A percentile compares a stretch with the other conserved stretches of the same genome.
phyloP scores from a whole-genome alignment of 768 basidiomycete genomes.

The Pleurotus giganteus region DNA sequence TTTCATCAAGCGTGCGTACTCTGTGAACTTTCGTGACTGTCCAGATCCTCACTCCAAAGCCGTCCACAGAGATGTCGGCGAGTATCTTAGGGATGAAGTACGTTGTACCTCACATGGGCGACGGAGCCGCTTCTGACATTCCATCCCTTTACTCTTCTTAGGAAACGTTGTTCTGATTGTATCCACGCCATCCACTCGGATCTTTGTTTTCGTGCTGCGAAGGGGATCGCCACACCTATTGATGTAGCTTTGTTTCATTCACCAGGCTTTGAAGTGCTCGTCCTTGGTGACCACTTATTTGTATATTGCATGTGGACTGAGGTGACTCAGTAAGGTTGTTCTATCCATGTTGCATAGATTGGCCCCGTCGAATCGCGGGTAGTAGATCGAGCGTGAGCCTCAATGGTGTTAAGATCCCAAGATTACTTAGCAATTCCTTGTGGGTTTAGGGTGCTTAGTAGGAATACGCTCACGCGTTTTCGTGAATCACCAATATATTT shows the following conservation, averaged over 20 bases:
- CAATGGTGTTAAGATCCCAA: no score
- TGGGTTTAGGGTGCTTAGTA: no score
- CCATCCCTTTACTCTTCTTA: conserved; percentile 25
- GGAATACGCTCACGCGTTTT: no score
- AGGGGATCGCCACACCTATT: background rate
- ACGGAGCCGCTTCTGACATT: background rate
- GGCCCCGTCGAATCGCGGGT: no score
- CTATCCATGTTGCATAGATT: no score
- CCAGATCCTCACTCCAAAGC: conserved; percentile 9
- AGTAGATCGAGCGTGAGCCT: no score
- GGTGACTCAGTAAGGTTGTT: background rate
- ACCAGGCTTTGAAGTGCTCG: conserved; percentile 46
- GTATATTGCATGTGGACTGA: background rate
- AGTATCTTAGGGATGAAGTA: conserved; percentile 97
- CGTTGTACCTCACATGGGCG: conserved; percentile 15
- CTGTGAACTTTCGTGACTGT: conserved; percentile 7
- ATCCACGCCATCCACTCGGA: conserved; percentile 2
- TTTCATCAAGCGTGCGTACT: conserved; percentile 91
- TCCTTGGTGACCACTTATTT: conserved; percentile 24
- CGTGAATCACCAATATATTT: no score
- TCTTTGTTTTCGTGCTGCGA: conserved; percentile 6
- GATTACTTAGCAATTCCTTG: no score
- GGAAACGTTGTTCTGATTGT: conserved; percentile 75
- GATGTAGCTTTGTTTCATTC: conserved; percentile 16
- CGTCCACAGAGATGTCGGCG: conserved; percentile 82